These are phyloP conservation scores for Albophoma yamanashiensis DNA, from an alignment of 2,329 filamentous ascomycete species.

Conservation along the genomic window DNA sequence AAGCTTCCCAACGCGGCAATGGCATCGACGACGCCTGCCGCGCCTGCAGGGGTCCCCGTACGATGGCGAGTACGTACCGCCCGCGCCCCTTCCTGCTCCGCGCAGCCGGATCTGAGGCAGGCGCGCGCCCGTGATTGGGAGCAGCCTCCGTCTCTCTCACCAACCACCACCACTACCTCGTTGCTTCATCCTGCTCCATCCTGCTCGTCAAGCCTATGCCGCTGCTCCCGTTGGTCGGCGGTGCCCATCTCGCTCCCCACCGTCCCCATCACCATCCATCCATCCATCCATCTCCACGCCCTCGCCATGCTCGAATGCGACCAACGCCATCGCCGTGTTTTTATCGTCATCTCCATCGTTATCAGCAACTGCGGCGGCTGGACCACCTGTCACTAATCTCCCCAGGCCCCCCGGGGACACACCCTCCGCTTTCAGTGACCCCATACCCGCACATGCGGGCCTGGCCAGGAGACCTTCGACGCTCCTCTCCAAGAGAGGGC, in stretches of 20 bases:
- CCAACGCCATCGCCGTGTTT: slow-evolving; percentile 1
- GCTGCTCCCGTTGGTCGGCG: background rate
- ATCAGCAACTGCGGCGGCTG: background rate
- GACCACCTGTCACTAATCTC: background rate
- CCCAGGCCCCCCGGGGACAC: too few relatives aligned
- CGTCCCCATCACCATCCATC: background rate
- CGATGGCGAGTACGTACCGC: background rate
- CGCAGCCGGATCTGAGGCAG: background rate
- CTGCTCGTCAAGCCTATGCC: background rate
- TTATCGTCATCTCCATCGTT: slow-evolving; percentile 3
- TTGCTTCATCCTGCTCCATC: background rate
- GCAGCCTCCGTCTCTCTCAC: background rate
- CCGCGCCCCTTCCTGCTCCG: background rate
- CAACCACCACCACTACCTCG: background rate
- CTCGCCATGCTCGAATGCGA: background rate
- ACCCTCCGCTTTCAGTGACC: background rate
- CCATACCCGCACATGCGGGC: background rate
- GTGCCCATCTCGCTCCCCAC: background rate
- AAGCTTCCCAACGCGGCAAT: slow-evolving; percentile 4
- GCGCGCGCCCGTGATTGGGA: background rate
- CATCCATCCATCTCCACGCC: background rate
- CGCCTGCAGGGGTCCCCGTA: background rate
- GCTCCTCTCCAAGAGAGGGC: background rate
- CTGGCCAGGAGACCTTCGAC: background rate
- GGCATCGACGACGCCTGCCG: background rate